phyloP scores from a whole-genome alignment of 768 basidiomycete species.

The Hemileccinum impolitum region DNA sequence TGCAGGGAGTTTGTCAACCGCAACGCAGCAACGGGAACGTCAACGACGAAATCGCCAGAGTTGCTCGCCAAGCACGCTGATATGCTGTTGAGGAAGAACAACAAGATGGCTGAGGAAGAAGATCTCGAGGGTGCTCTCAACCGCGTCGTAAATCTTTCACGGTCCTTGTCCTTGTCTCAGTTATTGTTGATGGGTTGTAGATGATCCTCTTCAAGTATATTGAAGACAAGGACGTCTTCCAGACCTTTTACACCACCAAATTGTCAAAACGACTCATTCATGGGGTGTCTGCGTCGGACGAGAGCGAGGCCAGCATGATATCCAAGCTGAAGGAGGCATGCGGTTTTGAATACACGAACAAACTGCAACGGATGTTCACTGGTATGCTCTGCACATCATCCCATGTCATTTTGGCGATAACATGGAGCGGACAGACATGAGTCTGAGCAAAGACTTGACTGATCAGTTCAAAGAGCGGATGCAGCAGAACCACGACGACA shows the following conservation, averaged over 20 bases:
- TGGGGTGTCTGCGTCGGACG: slow-evolving; percentile 88
- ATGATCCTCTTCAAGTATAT: slow-evolving; percentile 98
- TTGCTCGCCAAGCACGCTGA: slow-evolving; percentile 91
- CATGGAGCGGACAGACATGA: slow-evolving; percentile 69
- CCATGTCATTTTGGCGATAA: not conserved
- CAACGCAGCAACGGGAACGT: slow-evolving; percentile 85
- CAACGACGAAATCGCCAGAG: slow-evolving; percentile 84
- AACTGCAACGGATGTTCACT: slow-evolving; percentile 95
- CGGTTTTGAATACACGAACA: slow-evolving; percentile 96
- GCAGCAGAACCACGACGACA: slow-evolving; percentile 80
- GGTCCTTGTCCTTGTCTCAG: not conserved
- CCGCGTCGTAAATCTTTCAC: slow-evolving; percentile 64
- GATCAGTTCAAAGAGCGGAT: slow-evolving; percentile 94
- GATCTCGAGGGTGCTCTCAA: slow-evolving; percentile 88
- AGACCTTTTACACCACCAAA: slow-evolving; percentile 95
- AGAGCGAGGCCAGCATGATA: slow-evolving; percentile 97
- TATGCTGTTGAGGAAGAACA: slow-evolving; percentile 85
- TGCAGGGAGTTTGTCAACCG: slow-evolving; percentile 94
- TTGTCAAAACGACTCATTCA: slow-evolving; percentile 91
- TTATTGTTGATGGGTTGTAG: slow-evolving; percentile 39
- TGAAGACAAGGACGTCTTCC: slow-evolving; percentile 98
- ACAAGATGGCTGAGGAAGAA: slow-evolving; percentile 90
- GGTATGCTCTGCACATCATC: slow-evolving; percentile 43
- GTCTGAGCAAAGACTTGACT: slow-evolving; percentile 90
- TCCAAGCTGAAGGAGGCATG: slow-evolving; percentile 95